Conservation (phyloP, 2,329 filamentous ascomycete genomes). For the Acarospora socialis region DNA sequence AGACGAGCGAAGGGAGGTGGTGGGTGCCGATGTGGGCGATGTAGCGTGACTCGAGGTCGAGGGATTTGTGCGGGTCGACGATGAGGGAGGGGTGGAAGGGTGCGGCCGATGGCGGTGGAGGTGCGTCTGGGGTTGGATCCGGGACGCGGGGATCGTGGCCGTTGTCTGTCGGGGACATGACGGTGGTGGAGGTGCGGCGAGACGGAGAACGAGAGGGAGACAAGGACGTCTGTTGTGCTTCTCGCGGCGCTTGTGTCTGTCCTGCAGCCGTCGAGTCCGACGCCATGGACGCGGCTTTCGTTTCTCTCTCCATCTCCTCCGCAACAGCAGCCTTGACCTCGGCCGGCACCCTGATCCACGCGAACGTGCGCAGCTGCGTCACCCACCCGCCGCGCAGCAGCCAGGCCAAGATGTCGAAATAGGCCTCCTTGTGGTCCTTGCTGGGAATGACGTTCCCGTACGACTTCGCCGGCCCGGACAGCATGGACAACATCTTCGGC, state of each 20-base stretch:
- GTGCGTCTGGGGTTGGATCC: not conserved
- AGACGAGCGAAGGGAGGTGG: conserved; percentile 27
- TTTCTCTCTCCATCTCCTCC: conserved; percentile 41
- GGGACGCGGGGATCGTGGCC: not conserved
- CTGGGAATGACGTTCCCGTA: conserved; percentile 77
- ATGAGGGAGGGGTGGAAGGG: conserved; percentile 15
- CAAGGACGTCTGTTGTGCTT: not conserved
- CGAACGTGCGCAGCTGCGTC: conserved; percentile 81
- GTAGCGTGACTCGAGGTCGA: conserved; percentile 60
- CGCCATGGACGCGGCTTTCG: conserved; percentile 23
- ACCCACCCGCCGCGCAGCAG: conserved; percentile 87
- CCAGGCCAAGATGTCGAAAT: conserved; percentile 87
- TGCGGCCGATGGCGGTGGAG: conserved; percentile 8
- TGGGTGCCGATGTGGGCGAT: conserved; percentile 18
- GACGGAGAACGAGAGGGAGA: too few species aligned
- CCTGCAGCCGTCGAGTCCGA: conserved; percentile 16
- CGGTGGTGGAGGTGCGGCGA: not conserved
- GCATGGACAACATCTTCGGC: conserved; percentile 70
- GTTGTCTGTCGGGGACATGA: too few species aligned
- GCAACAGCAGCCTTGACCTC: conserved; percentile 73
- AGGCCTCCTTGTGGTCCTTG: conserved; percentile 73
- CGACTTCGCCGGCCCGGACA: conserved; percentile 63
- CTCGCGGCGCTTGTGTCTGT: conserved; percentile 13
- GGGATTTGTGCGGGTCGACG: conserved; percentile 2
- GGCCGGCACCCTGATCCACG: conserved; percentile 70